phyloP scores from a whole-genome alignment of 2,329 filamentous ascomycete genomes.

The Trichoderma koningiopsis region DNA sequence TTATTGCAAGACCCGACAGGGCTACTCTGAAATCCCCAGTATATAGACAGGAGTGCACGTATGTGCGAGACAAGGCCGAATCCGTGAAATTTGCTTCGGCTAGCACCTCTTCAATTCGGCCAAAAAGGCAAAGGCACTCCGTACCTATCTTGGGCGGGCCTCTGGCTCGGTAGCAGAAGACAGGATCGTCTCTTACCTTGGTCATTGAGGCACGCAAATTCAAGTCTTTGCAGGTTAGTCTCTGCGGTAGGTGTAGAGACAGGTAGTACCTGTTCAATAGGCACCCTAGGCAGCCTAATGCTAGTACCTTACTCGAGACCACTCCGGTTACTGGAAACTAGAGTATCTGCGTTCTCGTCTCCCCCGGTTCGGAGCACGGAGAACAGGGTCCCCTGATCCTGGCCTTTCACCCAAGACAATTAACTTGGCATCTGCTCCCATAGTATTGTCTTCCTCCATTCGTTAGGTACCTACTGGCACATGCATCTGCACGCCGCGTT shows the following conservation, averaged over 20 bases:
- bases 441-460: conserved; percentile 7
- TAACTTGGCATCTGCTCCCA: not conserved
- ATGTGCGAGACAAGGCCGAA: conserved; percentile 6
- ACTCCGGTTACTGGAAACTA: not conserved
- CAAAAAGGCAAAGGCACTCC: conserved; percentile 5
- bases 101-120: conserved; percentile 6
- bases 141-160: conserved; percentile 5
- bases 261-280: not conserved
- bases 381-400: not conserved
- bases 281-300: not conserved
- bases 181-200: not conserved
- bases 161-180: not conserved
- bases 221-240: not conserved
- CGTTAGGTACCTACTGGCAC: not conserved
- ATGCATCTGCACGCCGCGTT: conserved; percentile 15
- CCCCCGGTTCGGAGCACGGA: not conserved
- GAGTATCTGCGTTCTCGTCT: conserved; percentile 7
- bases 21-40: not conserved
- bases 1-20: conserved; percentile 14
- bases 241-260: not conserved
- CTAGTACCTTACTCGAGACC: not conserved
- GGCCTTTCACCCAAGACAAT: not conserved
- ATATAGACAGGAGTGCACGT: not conserved
- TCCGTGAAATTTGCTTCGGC: conserved; percentile 5
- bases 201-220: not conserved